These are phyloP conservation scores for Russula sp. DNA, from an alignment of 768 basidiomycete genomes.

Conservation along the genomic window DNA sequence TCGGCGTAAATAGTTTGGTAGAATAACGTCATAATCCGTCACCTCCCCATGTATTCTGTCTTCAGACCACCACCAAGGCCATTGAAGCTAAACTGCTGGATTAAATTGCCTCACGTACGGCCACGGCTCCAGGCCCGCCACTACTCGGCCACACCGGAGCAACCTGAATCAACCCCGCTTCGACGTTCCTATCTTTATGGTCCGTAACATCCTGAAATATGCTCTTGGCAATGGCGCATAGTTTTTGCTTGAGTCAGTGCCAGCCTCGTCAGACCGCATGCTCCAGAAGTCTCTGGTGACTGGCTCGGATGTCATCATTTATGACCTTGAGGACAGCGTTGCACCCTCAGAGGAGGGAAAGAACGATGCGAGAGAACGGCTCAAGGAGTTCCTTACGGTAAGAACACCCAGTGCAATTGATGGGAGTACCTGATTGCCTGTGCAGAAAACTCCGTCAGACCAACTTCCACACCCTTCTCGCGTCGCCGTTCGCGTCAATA, in stretches of 20 bases:
- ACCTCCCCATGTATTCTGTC: background rate
- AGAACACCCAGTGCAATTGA: slow-evolving; percentile 17
- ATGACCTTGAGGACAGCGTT: slow-evolving; percentile 87
- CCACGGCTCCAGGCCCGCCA: background rate
- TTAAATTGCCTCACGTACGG: background rate
- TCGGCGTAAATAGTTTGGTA: background rate
- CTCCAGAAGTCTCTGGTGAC: slow-evolving; percentile 64
- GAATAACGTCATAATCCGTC: background rate
- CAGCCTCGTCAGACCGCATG: slow-evolving; percentile 73
- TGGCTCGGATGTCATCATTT: slow-evolving; percentile 69
- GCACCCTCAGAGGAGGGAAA: slow-evolving; percentile 54
- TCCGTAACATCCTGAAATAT: slow-evolving; percentile 15
- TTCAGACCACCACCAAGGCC: background rate
- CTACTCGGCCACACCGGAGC: background rate
- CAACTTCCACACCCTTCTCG: slow-evolving; percentile 39
- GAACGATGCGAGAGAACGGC: slow-evolving; percentile 45
- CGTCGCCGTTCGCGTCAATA: slow-evolving; percentile 70
- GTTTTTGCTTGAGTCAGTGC: slow-evolving; percentile 41
- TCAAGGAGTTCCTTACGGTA: slow-evolving; percentile 52
- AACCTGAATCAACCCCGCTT: background rate
- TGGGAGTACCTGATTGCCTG: background rate
- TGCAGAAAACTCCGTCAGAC: slow-evolving; percentile 18
- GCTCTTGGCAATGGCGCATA: background rate
- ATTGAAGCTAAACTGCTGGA: background rate
- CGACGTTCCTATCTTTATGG: slow-evolving; percentile 47